phyloP scores from a whole-genome alignment of 2,329 filamentous ascomycete species.

The Penicillium hesseltinei region DNA sequence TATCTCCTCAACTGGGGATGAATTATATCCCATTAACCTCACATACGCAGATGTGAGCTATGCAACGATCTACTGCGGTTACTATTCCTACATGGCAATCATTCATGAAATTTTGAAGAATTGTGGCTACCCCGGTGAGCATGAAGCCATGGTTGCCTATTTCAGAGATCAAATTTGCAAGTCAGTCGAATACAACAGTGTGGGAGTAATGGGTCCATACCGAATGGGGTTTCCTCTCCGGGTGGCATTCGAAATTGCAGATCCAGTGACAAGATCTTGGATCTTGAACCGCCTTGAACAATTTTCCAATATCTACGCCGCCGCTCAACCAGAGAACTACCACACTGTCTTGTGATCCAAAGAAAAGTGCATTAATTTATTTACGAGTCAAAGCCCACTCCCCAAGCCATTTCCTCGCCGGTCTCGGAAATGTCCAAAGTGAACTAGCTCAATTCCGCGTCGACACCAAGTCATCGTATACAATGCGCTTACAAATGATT shows the following conservation, averaged over 20 bases:
- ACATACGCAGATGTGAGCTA: conserved; percentile 22
- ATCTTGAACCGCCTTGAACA: conserved; percentile 21
- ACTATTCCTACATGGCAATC: conserved; percentile 30
- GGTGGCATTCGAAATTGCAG: conserved; percentile 28
- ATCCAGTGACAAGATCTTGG: conserved; percentile 25
- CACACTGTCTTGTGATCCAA: conserved; percentile 4
- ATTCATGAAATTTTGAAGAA: conserved; percentile 26
- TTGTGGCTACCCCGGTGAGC: conserved; percentile 24
- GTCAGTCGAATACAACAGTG: conserved; percentile 29
- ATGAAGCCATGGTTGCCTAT: conserved; percentile 23
- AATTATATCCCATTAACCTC: conserved; percentile 22
- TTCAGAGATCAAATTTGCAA: conserved; percentile 33
- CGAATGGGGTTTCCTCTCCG: conserved; percentile 29
- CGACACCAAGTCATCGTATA: conserved; percentile 5
- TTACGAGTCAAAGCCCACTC: not conserved
- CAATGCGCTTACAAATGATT: not conserved
- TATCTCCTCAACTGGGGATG: conserved; percentile 19
- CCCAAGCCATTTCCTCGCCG: not conserved
- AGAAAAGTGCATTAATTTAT: not conserved
- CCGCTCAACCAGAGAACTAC: conserved; percentile 22
- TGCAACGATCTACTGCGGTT: conserved; percentile 25
- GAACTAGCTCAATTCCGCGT: conserved; percentile 1
- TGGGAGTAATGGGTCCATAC: conserved; percentile 27
- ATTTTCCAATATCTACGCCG: conserved; percentile 28
- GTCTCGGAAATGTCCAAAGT: not conserved